Base-by-base conservation (phyloP, 2,329 filamentous ascomycete species). In the Alternaria alternata region DNA sequence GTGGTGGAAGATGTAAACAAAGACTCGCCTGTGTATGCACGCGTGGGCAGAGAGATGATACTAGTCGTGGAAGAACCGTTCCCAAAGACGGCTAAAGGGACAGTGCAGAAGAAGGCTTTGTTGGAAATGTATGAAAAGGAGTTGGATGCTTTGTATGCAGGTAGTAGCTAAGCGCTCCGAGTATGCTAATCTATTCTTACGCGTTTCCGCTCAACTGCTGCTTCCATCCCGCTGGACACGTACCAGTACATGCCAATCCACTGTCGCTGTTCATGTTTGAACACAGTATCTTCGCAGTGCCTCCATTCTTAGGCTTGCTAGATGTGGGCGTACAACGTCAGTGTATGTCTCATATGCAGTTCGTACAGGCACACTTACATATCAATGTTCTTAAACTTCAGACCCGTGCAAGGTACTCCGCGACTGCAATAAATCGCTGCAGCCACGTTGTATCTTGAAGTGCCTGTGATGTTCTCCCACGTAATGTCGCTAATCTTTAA, bases 381-480 rank as follows among this genome's bases (percentile, higher is more conserved):
- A 54, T 83, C 71, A 28, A 85, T 78, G 55, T 80, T 74, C 57
- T 81, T 78, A 65, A 85, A 84, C 39, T 73, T 76, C 44, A 85
- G 75, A 5, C 78, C 78, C 18, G 78, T 79, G 64, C 83, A 85
- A 16, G 82, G 83, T 36, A 76, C 77, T 3, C 38, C 32, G 14
- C 53, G 57, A 38, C 61, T 65, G 53, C 71, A 74, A 69, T 84
- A 81, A 44, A 84, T 82, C 5, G 79, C 82, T 7, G 78, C 78
- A 2, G 79, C 83, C 22, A 84, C 78, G 65, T 85, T 84, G 20
- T 59, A 59, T 28, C 42, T 34, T 14, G 32, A 57, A 0, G 83
- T 85, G 6, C 83, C 83, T 2, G 80, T 82, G 52, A 85, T 79
- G 64, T 85, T 85, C 57, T 82, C 77, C 81, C 82, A 84, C 39